These are phyloP conservation scores for Penicillium pulvis DNA, from an alignment of 495 filamentous ascomycete species.

Conservation along the genomic window DNA sequence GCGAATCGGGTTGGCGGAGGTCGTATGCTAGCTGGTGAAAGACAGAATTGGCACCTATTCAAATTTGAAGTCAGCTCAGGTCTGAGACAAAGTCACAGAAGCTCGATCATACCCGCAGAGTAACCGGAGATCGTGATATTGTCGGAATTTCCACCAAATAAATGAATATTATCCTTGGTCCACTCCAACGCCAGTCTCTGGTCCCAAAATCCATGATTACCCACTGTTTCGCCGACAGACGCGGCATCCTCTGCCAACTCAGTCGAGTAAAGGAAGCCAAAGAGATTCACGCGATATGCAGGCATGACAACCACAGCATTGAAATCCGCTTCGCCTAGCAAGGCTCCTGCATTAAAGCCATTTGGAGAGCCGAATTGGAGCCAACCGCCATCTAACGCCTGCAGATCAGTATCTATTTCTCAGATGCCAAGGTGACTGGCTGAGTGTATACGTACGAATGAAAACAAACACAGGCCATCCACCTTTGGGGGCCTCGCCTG, in stretches of 20 bases:
- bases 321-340: slow-evolving; percentile 51
- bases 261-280: slow-evolving; percentile 65
- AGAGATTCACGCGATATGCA: slow-evolving; percentile 67
- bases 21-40: slow-evolving; percentile 62
- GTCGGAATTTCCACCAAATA: slow-evolving; percentile 63
- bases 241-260: slow-evolving; percentile 57
- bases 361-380: slow-evolving; percentile 59
- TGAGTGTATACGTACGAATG: slow-evolving; percentile 36
- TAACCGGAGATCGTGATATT: slow-evolving; percentile 68
- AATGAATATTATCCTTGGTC: slow-evolving; percentile 60
- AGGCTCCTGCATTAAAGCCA: slow-evolving; percentile 44
- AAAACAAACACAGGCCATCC: slow-evolving; percentile 50
- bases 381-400: slow-evolving; percentile 54
- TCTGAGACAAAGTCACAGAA: not conserved
- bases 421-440: not conserved
- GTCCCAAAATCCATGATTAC: slow-evolving; percentile 72
- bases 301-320: slow-evolving; percentile 63
- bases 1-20: slow-evolving; percentile 41
- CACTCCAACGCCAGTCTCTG: slow-evolving; percentile 66
- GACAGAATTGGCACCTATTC: slow-evolving; percentile 61
- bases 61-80: not conserved
- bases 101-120: slow-evolving; percentile 50
- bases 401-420: not conserved
- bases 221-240: slow-evolving; percentile 34
- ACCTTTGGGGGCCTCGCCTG: slow-evolving; percentile 33